Conservation (phyloP, 1,284 basidiomycete species). For the Malassezia brasiliensis region DNA sequence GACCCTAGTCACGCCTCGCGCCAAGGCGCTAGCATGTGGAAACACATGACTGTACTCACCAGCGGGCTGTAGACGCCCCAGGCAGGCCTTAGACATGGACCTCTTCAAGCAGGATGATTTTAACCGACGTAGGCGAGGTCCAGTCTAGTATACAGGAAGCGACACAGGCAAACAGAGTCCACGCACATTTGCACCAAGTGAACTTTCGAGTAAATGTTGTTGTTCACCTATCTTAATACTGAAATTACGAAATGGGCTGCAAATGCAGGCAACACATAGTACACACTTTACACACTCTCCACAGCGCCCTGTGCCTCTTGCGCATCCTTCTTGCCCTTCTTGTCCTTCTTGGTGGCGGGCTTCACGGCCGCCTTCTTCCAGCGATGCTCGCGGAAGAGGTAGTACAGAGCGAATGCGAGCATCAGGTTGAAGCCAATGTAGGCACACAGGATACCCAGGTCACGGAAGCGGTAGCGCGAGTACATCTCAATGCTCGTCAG, state of each 20-base stretch:
- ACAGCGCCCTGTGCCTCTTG: background rate
- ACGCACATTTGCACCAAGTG: too few species aligned
- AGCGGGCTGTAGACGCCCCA: too few species aligned
- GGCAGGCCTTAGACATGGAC: too few species aligned
- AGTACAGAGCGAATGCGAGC: constrained; percentile 29
- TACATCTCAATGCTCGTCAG: constrained; percentile 36
- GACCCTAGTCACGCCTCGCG: too few species aligned
- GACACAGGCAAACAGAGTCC: too few species aligned
- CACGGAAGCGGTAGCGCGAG: constrained; percentile 22
- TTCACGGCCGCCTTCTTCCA: constrained; percentile 2
- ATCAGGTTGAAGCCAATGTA: constrained; percentile 59
- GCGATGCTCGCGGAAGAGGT: constrained; percentile 23
- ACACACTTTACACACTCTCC: background rate
- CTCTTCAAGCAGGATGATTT: too few species aligned
- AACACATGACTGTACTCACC: too few species aligned
- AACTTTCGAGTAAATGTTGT: too few species aligned
- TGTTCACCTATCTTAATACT: too few species aligned
- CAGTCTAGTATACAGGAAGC: too few species aligned
- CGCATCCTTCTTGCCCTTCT: background rate
- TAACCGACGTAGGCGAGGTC: too few species aligned
- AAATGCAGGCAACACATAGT: background rate
- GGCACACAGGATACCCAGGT: constrained; percentile 54
- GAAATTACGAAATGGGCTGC: background rate
- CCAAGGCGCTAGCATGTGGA: too few species aligned
- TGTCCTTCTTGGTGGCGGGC: background rate